Percentiles rank a stretch among this genome's conserved stretches.
phyloP scores from a whole-genome alignment of 2,329 filamentous ascomycete species.

The Colletotrichum sp. region DNA sequence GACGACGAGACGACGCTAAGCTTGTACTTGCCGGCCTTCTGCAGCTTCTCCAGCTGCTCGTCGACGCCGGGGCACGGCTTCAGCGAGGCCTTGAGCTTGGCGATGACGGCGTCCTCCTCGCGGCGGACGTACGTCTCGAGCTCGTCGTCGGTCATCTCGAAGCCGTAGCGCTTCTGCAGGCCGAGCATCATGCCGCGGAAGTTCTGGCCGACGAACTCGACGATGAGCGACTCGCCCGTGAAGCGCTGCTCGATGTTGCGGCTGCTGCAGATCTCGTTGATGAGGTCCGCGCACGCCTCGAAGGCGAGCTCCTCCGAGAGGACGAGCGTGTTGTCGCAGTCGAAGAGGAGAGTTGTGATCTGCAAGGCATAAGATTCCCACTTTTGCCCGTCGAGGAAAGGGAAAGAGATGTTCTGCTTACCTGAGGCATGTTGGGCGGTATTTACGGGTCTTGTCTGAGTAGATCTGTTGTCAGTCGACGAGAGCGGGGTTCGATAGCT shows the following conservation, averaged over 20 bases:
- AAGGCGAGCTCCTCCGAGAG: constrained; percentile 91
- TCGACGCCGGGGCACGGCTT: constrained; percentile 73
- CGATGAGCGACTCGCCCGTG: constrained; percentile 78
- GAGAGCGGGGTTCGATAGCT: not conserved
- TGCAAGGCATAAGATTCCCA: constrained; percentile 27
- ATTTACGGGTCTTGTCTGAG: not conserved
- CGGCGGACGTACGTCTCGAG: constrained; percentile 75
- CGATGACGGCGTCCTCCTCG: constrained; percentile 85
- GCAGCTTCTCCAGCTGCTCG: constrained; percentile 69
- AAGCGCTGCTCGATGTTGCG: constrained; percentile 71
- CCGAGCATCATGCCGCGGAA: constrained; percentile 89
- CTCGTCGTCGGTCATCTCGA: constrained; percentile 71
- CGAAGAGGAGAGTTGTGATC: constrained; percentile 77
- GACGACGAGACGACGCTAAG: constrained; percentile 84
- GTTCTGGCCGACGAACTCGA: constrained; percentile 91
- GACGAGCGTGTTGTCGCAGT: constrained; percentile 91
- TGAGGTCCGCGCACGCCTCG: constrained; percentile 86
- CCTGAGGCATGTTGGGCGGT: constrained; percentile 38
- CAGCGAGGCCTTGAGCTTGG: constrained; percentile 74
- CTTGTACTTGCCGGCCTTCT: constrained; percentile 66
- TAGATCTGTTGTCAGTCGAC: not conserved
- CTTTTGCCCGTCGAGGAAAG: not conserved
- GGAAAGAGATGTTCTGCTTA: constrained; percentile 21
- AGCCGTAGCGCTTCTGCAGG: constrained; percentile 78
- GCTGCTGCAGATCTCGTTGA: constrained; percentile 81